Base-by-base conservation (phyloP, 2,329 filamentous ascomycete species). In the Diaporthe vaccinii region DNA sequence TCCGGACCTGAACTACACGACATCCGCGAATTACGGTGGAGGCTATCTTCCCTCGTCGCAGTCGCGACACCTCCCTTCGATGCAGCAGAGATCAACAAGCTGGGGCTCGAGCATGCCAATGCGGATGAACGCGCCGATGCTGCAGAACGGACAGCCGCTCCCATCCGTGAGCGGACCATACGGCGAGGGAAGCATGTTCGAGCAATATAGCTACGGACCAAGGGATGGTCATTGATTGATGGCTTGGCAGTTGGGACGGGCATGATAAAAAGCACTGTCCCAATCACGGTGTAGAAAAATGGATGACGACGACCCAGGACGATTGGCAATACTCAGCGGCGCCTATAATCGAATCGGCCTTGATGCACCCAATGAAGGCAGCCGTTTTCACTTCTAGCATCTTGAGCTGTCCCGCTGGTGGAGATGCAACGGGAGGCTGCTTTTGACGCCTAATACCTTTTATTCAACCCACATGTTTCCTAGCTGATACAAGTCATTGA, bases 1-100 rank as follows among this genome's bases (percentile, higher is more conserved):
- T 14, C 76, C 74, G 15, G 74, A 76, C 65, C 67, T 75, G 57
- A 77, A 76, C 58, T 77, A 75, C 62, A 77, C 76, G 20, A 77
- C 76, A 8, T 75, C 71, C 6, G 58, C 74, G 10, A 72, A 65
- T n/a, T 77, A 75, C 51, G 72, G 68, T 20, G 69, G 75, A 10
- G 69, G 62, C 1, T 76, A 76, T n/a, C 67, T 76, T 41, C 73
- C 75, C 15, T 61, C 70, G 25, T 46, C 55, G 25, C 59, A 59
- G 22, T 75, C 75, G 28, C 75, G 75, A 34, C 51, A 53, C 9
- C 73, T 76, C 0, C 75, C 73, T 34, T 71, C 73, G 28, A 75
- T 76, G 73, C 61, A 67, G 14, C 75, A 76, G 31, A 74, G 69
- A 41, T 44, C 71, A 15, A 59, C 72, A n/a, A 74, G 65, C 34